Base-by-base conservation (phyloP, 2,329 filamentous ascomycete species). In the Lasiodiplodia sp. region DNA sequence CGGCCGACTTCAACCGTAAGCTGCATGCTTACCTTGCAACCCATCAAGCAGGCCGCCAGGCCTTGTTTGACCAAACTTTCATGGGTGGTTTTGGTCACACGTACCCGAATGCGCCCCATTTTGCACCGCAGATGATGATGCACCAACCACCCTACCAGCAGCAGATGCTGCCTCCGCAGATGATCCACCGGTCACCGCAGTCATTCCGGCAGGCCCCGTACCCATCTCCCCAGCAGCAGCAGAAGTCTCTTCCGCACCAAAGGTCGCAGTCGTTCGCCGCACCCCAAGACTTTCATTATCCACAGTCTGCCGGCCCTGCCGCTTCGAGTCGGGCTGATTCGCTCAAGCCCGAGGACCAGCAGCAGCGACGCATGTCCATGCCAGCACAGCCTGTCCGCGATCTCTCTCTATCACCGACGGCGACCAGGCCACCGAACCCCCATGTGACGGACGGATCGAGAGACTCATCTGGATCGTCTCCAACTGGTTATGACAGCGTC, bases 1-100 rank as follows among this genome's bases (percentile, higher is more conserved):
- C 87, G 1, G 78, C 84, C 31, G 86, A 88, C 70, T 86, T 91
- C 77, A 91, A 91, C 75, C 83, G 86, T 34, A 83, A 87, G 51
- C 80, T 92, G 3, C 87, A 87, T 47, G 84, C 86, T 25, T 88
- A 88, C 74, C 79, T 89, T 21, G 83, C 85, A 2, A 86, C 83
- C 64, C 85, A 89, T 71, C 81, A 86, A n/a, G 86, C 82, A n/a
- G 87, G 67, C 82, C 81, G 63, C 67, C 64, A 69, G 60, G 51
- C 64, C 11, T 18, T 69, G 28, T 60, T 37, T 28, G 57, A 70
- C 14, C 55, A 31, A 12, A 37, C 55, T 2, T 62, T 65, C 21
- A 62, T 70, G 60, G 53, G 51, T 25, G 56, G 23, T 38, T 71
- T 68, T 63, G 69, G 60, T 5, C 72, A 79, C 68, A 75, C 78